These are phyloP conservation scores for Calocybe gambosa DNA, from an alignment of 1,284 basidiomycete genomes.

Conservation along the genomic window DNA sequence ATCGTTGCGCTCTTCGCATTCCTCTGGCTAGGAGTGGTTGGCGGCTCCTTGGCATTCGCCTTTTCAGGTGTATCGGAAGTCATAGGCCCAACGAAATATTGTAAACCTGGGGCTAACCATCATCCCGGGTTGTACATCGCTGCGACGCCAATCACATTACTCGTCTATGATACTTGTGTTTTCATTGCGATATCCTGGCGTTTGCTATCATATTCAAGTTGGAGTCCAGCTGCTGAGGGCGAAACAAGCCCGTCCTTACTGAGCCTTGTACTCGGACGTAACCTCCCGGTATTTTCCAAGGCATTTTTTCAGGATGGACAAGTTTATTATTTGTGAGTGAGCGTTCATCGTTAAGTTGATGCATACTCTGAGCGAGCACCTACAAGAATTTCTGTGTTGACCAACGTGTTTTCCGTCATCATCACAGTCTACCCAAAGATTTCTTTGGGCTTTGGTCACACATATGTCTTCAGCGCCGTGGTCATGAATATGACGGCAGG, in stretches of 20 bases:
- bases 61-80: background rate
- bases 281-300: constrained; percentile 3
- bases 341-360: background rate
- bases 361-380: background rate
- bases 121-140: background rate
- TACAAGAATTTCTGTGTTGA: background rate
- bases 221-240: background rate
- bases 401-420: background rate
- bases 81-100: constrained; percentile 9
- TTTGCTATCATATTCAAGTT: background rate
- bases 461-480: background rate
- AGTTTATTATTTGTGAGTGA: constrained; percentile 6
- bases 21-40: constrained; percentile 27
- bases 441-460: background rate
- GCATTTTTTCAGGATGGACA: constrained; percentile 6
- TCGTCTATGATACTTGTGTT: constrained; percentile 1
- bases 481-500: constrained; percentile 1
- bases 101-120: background rate
- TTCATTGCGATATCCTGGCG: constrained; percentile 6
- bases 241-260: background rate
- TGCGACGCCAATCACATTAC: background rate
- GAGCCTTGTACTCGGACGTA: background rate
- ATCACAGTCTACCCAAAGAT: background rate
- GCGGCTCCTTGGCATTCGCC: constrained; percentile 9
- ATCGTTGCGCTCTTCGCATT: background rate